Evolutionary conservation across 805 yeast genomes (phyloP).

Genomic region (Suhomyces pyralidae): DNA sequence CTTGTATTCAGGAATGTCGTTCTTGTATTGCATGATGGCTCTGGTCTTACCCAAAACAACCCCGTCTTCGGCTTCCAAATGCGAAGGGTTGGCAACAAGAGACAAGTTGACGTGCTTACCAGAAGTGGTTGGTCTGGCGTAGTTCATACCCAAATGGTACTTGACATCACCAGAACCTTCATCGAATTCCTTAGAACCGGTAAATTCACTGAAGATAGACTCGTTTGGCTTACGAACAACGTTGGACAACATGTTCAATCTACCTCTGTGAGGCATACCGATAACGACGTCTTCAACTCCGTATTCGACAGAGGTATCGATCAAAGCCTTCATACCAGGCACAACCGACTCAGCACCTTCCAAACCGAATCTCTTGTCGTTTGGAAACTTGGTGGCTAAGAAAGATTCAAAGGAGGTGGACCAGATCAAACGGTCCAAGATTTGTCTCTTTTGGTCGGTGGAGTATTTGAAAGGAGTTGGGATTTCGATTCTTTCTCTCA

Average conservation of each 20-base stretch:
- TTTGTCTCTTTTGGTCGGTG: conserved; percentile 90
- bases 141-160: conserved; percentile 99
- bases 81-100: conserved; percentile 97
- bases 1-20: conserved; percentile 74
- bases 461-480: conserved; percentile 82
- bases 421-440: conserved; percentile 95
- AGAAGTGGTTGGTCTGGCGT: conserved; percentile 97
- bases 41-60: conserved; percentile 97
- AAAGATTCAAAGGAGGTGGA: conserved; percentile 90
- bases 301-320: conserved; percentile 85
- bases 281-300: conserved; percentile 96
- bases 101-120: conserved; percentile 96
- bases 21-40: conserved; percentile 89
- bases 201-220: conserved; percentile 93
- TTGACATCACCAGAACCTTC: conserved; percentile 99
- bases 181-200: conserved; percentile 85
- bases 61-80: conserved; percentile 98
- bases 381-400: conserved; percentile 93
- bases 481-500: conserved; percentile 92
- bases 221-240: conserved; percentile 98
- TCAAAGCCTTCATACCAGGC: conserved; percentile 94
- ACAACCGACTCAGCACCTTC: conserved; percentile 98
- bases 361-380: conserved; percentile 96
- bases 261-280: conserved; percentile 99
- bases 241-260: conserved; percentile 95